Evolutionary conservation across 2,329 filamentous ascomycete species (phyloP).

Genomic region (Teratosphaeria zuluensis): DNA sequence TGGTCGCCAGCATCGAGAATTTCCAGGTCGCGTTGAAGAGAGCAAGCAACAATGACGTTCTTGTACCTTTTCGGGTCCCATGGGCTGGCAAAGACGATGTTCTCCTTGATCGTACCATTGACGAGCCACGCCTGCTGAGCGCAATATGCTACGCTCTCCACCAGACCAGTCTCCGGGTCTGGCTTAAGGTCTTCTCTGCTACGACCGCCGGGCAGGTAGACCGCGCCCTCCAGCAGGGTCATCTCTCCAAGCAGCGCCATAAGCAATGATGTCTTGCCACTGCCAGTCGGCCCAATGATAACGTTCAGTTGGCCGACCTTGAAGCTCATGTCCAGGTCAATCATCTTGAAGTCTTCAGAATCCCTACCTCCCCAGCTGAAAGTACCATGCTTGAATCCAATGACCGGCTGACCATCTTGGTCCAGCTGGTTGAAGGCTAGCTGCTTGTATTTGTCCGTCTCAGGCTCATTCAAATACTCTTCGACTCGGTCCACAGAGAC

Average conservation of each 20-base stretch:
- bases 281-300: conserved; percentile 85
- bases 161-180: conserved; percentile 75
- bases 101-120: conserved; percentile 90
- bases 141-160: conserved; percentile 90
- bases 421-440: conserved; percentile 61
- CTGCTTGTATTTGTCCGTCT: conserved; percentile 91
- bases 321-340: conserved; percentile 77
- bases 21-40: conserved; percentile 79
- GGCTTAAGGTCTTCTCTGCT: conserved; percentile 76
- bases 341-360: conserved; percentile 53
- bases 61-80: conserved; percentile 76
- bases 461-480: conserved; percentile 83
- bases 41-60: conserved; percentile 82
- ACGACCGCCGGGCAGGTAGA: conserved; percentile 75
- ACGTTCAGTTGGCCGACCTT: conserved; percentile 80
- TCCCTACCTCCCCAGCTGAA: conserved; percentile 73
- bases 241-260: conserved; percentile 97
- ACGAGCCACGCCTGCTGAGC: conserved; percentile 96
- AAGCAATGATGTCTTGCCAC: conserved; percentile 87
- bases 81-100: conserved; percentile 80
- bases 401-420: conserved; percentile 59
- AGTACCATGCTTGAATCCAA: conserved; percentile 76
- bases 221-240: conserved; percentile 69
- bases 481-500: conserved; percentile 96
- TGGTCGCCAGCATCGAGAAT: conserved; percentile 89